phyloP scores from a whole-genome alignment of 805 yeast species.

The Spathaspora arborariae region DNA sequence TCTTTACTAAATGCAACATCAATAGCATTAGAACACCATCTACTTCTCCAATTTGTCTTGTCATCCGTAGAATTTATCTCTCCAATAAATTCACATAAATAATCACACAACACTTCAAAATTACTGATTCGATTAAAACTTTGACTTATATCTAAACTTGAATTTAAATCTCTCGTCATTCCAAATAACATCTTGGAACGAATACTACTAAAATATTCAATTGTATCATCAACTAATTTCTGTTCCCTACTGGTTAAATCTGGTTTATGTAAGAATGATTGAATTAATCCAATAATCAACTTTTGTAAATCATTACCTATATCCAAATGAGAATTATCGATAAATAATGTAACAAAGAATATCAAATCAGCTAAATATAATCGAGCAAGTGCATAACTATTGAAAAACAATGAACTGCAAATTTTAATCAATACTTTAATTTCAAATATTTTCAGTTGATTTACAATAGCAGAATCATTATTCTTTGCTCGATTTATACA shows the following conservation, averaged over 20 bases:
- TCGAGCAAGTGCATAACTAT: conserved; percentile 57
- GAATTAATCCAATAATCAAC: conserved; percentile 62
- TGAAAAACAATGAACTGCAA: conserved; percentile 65
- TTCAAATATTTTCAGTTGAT: conserved; percentile 60
- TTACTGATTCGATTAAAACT: conserved; percentile 38
- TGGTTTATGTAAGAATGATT: conserved; percentile 60
- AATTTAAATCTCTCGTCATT: conserved; percentile 50
- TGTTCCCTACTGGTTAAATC: conserved; percentile 38
- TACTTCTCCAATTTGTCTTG: conserved; percentile 53
- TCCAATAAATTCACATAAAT: conserved; percentile 50
- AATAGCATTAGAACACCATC: conserved; percentile 64
- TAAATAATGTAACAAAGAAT: conserved; percentile 59
- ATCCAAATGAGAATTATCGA: conserved; percentile 48
- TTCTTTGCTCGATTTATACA: conserved; percentile 51
- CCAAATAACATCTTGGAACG: conserved; percentile 69
- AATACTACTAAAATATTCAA: conserved; percentile 51
- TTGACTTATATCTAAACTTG: conserved; percentile 33
- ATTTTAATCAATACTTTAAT: conserved; percentile 63
- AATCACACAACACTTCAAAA: conserved; percentile 57
- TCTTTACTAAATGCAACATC: conserved; percentile 55
- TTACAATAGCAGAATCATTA: conserved; percentile 34
- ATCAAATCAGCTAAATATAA: conserved; percentile 69
- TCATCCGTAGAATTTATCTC: conserved; percentile 45
- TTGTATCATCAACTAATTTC: conserved; percentile 43
- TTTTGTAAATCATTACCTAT: conserved; percentile 61